phyloP scores from a whole-genome alignment of 2,329 filamentous ascomycete species.

The Akanthomyces dipterigenus region DNA sequence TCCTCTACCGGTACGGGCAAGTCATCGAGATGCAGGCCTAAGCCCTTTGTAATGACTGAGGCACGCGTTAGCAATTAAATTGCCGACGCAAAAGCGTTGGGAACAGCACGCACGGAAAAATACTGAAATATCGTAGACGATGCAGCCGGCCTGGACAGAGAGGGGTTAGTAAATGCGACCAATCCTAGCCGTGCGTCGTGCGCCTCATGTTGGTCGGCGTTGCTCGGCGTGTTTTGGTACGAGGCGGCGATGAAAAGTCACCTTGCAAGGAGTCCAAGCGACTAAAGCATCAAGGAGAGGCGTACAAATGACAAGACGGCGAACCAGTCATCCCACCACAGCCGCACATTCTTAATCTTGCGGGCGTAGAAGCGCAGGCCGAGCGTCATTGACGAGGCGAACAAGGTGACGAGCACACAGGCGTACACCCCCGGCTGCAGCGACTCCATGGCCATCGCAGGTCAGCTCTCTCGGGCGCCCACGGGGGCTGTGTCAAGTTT shows the following conservation, averaged over 20 bases:
- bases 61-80: background rate
- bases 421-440: slow-evolving; percentile 10
- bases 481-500: background rate
- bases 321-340: slow-evolving; percentile 15
- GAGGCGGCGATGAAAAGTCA: background rate
- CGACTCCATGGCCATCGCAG: background rate
- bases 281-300: background rate
- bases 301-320: slow-evolving; percentile 13
- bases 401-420: slow-evolving; percentile 2
- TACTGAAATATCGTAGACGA: slow-evolving; percentile 8
- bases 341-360: slow-evolving; percentile 1
- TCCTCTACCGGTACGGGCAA: slow-evolving; percentile 8
- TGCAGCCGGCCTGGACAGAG: background rate
- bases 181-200: too few species aligned
- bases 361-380: slow-evolving; percentile 13
- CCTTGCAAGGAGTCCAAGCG: background rate
- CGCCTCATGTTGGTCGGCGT: too few species aligned
- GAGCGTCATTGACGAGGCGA: slow-evolving; percentile 3
- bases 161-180: background rate
- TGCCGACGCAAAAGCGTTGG: background rate
- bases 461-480: background rate
- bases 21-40: slow-evolving; percentile 12
- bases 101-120: background rate
- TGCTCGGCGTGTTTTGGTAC: background rate
- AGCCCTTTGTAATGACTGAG: slow-evolving; percentile 8